A percentile compares a stretch with the other conserved stretches of the same genome.
These are phyloP conservation scores for Phialocephala subalpina DNA, from an alignment of 2,329 filamentous ascomycete species.

Conservation along the genomic window DNA sequence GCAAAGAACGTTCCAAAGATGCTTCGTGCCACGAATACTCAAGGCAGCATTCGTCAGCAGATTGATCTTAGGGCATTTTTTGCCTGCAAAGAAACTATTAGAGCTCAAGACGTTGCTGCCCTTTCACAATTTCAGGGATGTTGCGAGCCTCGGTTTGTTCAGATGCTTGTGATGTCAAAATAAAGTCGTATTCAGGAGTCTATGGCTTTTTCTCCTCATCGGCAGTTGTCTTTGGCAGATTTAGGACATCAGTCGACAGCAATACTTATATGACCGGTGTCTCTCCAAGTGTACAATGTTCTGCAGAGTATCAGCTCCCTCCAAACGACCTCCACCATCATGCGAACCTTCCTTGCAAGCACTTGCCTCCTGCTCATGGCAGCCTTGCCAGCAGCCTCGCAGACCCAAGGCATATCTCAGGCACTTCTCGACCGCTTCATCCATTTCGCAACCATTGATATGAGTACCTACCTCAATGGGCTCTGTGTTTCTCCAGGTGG, in stretches of 20 bases:
- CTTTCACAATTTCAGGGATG: no score
- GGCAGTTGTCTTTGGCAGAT: neutral
- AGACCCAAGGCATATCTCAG: slow-evolving; percentile 17
- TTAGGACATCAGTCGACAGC: neutral
- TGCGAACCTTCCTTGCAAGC: slow-evolving; percentile 11
- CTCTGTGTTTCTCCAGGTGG: slow-evolving; percentile 16
- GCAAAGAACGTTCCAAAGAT: neutral
- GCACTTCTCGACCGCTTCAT: slow-evolving; percentile 18
- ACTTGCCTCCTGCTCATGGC: slow-evolving; percentile 7
- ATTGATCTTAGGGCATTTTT: no score
- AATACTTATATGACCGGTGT: neutral
- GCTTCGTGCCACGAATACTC: no score
- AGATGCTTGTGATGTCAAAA: neutral
- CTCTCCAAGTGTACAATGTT: no score
- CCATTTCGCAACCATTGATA: slow-evolving; percentile 18
- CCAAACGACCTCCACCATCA: neutral
- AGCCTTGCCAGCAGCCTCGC: slow-evolving; percentile 1
- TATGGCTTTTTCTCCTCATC: neutral
- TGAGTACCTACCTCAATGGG: slow-evolving; percentile 15
- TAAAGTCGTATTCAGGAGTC: neutral
- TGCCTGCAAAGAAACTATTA: no score
- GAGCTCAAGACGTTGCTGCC: no score
- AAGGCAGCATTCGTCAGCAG: no score
- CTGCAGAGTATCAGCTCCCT: no score
- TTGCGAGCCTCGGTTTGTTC: neutral